Evolutionary conservation across 345 rosid species (phyloP).

Genomic region (Salix exigua): DNA sequence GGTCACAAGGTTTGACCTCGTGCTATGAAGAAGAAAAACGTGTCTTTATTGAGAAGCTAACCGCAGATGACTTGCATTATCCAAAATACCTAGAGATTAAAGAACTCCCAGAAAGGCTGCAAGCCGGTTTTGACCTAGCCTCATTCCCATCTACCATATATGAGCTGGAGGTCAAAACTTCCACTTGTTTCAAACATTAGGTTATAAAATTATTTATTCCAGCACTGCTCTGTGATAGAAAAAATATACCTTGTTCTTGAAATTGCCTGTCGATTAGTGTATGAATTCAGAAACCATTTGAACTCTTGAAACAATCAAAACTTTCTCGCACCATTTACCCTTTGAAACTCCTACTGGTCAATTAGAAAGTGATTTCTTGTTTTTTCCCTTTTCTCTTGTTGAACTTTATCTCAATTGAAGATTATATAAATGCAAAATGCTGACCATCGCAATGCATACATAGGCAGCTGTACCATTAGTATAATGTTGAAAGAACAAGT

Average conservation of each 20-base stretch:
- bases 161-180: not conserved
- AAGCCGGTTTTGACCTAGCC: not conserved
- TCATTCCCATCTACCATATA: not conserved
- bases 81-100: not conserved
- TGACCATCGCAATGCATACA: too few relatives aligned
- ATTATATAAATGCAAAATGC: too few relatives aligned
- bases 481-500: not conserved
- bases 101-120: not conserved
- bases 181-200: not conserved
- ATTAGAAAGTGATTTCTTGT: too few relatives aligned
- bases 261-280: too few relatives aligned
- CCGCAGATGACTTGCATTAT: conserved; percentile 4
- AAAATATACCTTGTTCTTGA: not conserved
- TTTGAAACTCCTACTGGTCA: too few relatives aligned
- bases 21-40: not conserved
- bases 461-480: too few relatives aligned
- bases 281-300: too few relatives aligned
- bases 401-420: too few relatives aligned
- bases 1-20: not conserved
- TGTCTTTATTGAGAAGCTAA: not conserved
- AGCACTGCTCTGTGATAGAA: too few relatives aligned
- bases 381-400: too few relatives aligned
- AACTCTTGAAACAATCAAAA: too few relatives aligned
- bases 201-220: not conserved
- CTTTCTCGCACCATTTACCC: too few relatives aligned